Evolutionary conservation across 176 grass and related monocot species (phyloP).

Genomic region (Leersia perrieri): DNA sequence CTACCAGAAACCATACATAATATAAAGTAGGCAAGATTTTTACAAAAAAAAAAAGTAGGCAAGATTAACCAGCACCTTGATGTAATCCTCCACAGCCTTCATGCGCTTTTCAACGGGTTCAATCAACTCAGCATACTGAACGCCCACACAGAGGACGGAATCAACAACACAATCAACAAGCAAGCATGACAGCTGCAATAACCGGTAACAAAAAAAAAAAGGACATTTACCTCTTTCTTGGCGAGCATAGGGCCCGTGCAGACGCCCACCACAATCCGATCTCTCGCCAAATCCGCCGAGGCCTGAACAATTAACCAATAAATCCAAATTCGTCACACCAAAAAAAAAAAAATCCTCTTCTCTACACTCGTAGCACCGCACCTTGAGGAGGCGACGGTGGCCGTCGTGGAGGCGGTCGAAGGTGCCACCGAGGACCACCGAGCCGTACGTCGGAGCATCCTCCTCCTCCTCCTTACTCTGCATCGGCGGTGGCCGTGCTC

Average conservation of each 20-base stretch:
- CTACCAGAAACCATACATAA: not conserved
- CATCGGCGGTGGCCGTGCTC: not conserved
- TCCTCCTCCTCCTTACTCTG: not conserved
- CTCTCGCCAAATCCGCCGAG: constrained; percentile 45
- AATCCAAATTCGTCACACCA: not conserved
- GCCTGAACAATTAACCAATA: constrained; percentile 42
- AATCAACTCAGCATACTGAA: constrained; percentile 51
- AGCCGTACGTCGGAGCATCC: constrained; percentile 7
- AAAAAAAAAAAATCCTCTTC: not conserved
- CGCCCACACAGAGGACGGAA: not conserved
- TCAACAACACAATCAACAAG: not conserved
- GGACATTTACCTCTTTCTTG: constrained; percentile 58
- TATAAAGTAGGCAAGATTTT: not conserved
- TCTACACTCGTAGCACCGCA: not conserved
- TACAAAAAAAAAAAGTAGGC: not conserved
- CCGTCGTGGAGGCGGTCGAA: constrained; percentile 76
- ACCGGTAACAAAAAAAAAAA: not conserved
- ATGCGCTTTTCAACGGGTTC: constrained; percentile 53
- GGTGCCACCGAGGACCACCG: constrained; percentile 64
- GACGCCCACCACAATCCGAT: constrained; percentile 59
- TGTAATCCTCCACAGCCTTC: constrained; percentile 59
- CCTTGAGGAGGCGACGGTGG: constrained; percentile 66
- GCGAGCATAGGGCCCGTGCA: constrained; percentile 63
- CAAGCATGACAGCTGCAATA: not conserved
- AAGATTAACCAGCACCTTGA: constrained; percentile 46